phyloP scores from a whole-genome alignment of 2,329 filamentous ascomycete genomes.

The Lasiodiplodia sp. region DNA sequence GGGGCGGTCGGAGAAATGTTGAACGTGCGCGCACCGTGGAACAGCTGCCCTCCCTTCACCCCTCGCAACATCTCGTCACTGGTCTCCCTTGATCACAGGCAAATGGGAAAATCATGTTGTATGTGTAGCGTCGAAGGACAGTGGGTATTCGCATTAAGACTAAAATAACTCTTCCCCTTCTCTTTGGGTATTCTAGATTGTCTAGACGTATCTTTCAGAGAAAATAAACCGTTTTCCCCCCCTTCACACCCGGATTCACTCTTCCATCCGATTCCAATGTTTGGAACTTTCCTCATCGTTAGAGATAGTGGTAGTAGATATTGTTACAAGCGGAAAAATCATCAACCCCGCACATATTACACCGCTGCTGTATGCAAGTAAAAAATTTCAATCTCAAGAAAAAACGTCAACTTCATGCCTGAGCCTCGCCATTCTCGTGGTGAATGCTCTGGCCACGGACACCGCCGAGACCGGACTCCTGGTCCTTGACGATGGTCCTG shows the following conservation, averaged over 20 bases:
- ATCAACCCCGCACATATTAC: slow-evolving; percentile 9
- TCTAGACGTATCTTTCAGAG: slow-evolving; percentile 10
- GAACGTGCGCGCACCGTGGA: not conserved
- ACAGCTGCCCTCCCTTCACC: not conserved
- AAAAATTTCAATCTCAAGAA: slow-evolving; percentile 4
- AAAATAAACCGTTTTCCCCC: not conserved
- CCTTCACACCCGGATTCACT: not conserved
- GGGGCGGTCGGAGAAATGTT: not conserved
- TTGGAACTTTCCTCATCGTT: slow-evolving; percentile 1
- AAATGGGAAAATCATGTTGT: not conserved
- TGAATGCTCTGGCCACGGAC: slow-evolving; percentile 29
- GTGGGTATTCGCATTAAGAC: slow-evolving; percentile 18
- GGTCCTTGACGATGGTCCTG: slow-evolving; percentile 43
- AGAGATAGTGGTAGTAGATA: slow-evolving; percentile 21
- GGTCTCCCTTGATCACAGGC: not conserved
- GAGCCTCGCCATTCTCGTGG: slow-evolving; percentile 19
- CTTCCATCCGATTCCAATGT: slow-evolving; percentile 2
- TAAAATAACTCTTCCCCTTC: not conserved
- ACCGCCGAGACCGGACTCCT: slow-evolving; percentile 37
- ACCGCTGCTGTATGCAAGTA: slow-evolving; percentile 8
- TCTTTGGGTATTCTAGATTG: slow-evolving; percentile 4
- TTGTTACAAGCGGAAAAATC: slow-evolving; percentile 16
- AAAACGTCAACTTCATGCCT: slow-evolving; percentile 19
- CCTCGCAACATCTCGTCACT: not conserved
- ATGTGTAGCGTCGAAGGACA: slow-evolving; percentile 4